Evolutionary conservation across 371 early-diverging fungal species (phyloP), one percentile per base, ranked within the genome.

Genomic region (Syncephalis plumigaleata): DNA sequence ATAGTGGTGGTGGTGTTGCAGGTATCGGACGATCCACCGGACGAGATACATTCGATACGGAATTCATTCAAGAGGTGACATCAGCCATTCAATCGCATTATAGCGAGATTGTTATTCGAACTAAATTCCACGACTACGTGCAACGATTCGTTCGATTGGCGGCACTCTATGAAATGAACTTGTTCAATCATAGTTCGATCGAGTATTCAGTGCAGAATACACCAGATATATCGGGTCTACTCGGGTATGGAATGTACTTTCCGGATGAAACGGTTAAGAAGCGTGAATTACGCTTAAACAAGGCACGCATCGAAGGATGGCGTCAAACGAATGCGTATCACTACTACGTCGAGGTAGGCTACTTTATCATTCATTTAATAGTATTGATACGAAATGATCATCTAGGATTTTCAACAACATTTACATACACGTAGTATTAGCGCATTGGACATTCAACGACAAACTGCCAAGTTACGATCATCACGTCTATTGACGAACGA

Each of bases 271-370:
- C 61, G 4, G 53, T 71, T 15, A 62, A 72, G 36, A 57, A 66
- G 24, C 64, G 73, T 42, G 91, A 88, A 51, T 55, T 89, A 13
- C 47, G 62, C 1, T 69, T 67, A 20, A 75, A 86, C 63, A 63
- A 72, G 21, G 68, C 67, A 45, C 68, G 92, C 36, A 84, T 91
- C 40, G 90, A 90, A 62, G 94, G 88, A 3, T 91, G 89, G 79
- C 60, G 80, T 16, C 64, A 65, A 26, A 81, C 83, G 0, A 68
- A 74, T 17, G 70, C 78, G 0, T 87, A 86, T 55, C 62, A 70
- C 50, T 74, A 79, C 51, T 68, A 71, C 42, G 64, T 71, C 48
- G 63, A 65, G 57, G 77, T 73, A 63, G 52, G 46, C 1, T 16
- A 25, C n/a, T 49, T 39, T 16, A 31, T 11, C 11, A 31, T 31